Base-by-base conservation (phyloP, 768 basidiomycete genomes). In the Boletus subcaerulescens region DNA sequence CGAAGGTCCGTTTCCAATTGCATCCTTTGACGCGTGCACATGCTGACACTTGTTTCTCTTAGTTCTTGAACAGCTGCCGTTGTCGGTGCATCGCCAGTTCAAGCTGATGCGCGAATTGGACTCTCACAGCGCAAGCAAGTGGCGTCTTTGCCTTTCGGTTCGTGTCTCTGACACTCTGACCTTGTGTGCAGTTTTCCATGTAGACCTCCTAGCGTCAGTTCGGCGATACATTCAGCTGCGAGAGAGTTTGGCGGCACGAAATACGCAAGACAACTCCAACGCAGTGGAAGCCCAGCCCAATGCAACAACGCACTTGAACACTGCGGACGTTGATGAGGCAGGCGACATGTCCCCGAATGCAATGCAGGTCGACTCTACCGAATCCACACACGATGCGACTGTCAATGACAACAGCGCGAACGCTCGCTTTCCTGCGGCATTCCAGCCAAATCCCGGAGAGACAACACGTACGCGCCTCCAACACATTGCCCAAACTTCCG, bases 41-140 rank as follows among this genome's bases (percentile, higher is more conserved):
- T 17, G 17, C 46, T 8, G 17, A 52, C 20, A 3, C 7, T 6
- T 15, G 3, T 4, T 24, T 13, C 1, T 41, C 8, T 8, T 48
- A 93, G 91, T 85, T 45, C 77, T 92, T 48, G 88, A 91, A 55
- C 88, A 91, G 65, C 71, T 93, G 9, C 91, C 91, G 1, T 71
- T 91, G 50, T 84, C 86, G 26, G 67, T 93, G 20, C 84, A 87
- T 55, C 77, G 91, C 42, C 85, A 86, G 49, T 85, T 84, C 63
- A 77, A 79, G 31, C 74, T 93, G 31, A 79, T 91, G 69, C 75
- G 77, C 8, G 90, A 93, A 66, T 73, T 91, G 35, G 91, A 93
- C 60, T 76, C 83, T 52, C 84, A 89, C 66, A 76, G 79, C 35
- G 71, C 77, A 40, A 73, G 89, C 88, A 14, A 35, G 33, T 35